Evolutionary conservation across 371 early-diverging fungal species (phyloP).

Genomic region (Zancudomyces culisetae): DNA sequence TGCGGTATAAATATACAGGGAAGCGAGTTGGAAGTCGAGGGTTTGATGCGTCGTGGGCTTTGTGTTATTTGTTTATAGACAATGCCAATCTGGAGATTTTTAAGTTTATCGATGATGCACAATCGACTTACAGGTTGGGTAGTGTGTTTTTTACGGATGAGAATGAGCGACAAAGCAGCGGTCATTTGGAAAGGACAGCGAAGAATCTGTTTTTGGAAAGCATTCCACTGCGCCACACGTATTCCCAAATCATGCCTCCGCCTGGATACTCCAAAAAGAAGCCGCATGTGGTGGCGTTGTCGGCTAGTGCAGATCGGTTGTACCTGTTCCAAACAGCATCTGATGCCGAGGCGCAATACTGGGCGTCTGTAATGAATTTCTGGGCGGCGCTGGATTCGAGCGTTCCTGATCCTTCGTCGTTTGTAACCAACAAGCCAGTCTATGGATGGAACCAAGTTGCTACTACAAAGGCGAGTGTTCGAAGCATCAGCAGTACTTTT

Average conservation of each 20-base stretch:
- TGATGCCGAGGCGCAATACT: constrained; percentile 41
- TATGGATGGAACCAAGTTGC: too few species aligned
- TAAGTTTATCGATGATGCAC: too few species aligned
- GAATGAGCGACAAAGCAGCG: constrained; percentile 14
- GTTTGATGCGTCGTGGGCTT: too few species aligned
- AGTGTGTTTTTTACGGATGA: too few species aligned
- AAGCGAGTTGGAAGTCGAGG: constrained; percentile 61
- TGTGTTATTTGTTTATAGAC: constrained; percentile 46
- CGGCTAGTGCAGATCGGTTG: constrained; percentile 51
- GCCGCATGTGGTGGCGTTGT: constrained; percentile 64
- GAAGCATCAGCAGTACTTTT: too few species aligned
- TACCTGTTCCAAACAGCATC: constrained; percentile 61
- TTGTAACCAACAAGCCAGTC: too few species aligned
- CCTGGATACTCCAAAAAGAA: constrained; percentile 62
- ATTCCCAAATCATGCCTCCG: constrained; percentile 54
- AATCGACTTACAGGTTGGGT: too few species aligned
- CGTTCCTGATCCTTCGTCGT: constrained; percentile 57
- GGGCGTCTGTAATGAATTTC: constrained; percentile 68
- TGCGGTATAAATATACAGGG: constrained; percentile 69
- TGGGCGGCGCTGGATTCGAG: constrained; percentile 78
- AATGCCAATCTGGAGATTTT: too few species aligned
- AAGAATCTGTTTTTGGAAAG: constrained; percentile 22
- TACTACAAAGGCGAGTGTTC: too few species aligned
- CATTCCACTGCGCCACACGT: constrained; percentile 49
- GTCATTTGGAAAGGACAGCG: constrained; percentile 18